These are phyloP conservation scores for Phytophthora sansomeana DNA, from an alignment of 352 stramenopile genomes.

Conservation along the genomic window DNA sequence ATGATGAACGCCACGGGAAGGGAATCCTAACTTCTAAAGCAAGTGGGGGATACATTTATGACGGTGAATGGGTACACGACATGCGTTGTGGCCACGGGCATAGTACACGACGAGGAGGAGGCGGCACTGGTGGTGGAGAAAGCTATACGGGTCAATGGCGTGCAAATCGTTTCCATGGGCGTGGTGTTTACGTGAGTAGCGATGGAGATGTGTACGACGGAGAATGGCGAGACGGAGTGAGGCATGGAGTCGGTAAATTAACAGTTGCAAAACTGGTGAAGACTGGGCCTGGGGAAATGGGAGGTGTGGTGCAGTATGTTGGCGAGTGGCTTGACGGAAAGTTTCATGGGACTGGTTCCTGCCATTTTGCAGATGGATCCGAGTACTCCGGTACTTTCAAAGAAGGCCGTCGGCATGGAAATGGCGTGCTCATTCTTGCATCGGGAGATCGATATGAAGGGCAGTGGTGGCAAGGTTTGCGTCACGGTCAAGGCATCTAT, in stretches of 20 bases:
- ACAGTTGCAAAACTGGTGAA: slow-evolving; percentile 30
- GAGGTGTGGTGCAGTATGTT: slow-evolving; percentile 65
- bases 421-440: slow-evolving; percentile 55
- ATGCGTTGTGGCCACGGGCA: slow-evolving; percentile 74
- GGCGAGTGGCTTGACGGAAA: slow-evolving; percentile 68
- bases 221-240: slow-evolving; percentile 63
- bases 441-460: slow-evolving; percentile 71
- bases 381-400: slow-evolving; percentile 90
- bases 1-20: slow-evolving; percentile 72
- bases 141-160: slow-evolving; percentile 79
- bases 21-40: slow-evolving; percentile 70
- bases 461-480: slow-evolving; percentile 78
- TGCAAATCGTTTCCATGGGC: slow-evolving; percentile 71
- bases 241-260: slow-evolving; percentile 72
- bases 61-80: slow-evolving; percentile 80
- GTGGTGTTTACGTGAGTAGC: slow-evolving; percentile 69
- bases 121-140: slow-evolving; percentile 43
- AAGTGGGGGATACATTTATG: slow-evolving; percentile 73
- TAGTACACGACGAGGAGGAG: slow-evolving; percentile 68
- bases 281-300: slow-evolving; percentile 26
- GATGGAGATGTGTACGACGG: slow-evolving; percentile 74
- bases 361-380: slow-evolving; percentile 86
- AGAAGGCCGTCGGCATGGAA: slow-evolving; percentile 78
- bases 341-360: slow-evolving; percentile 85
- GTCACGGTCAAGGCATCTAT: slow-evolving; percentile 66